Base-by-base conservation (phyloP, 1,139 yeast species). In the Hyphopichia wangnamkhiaoensis region DNA sequence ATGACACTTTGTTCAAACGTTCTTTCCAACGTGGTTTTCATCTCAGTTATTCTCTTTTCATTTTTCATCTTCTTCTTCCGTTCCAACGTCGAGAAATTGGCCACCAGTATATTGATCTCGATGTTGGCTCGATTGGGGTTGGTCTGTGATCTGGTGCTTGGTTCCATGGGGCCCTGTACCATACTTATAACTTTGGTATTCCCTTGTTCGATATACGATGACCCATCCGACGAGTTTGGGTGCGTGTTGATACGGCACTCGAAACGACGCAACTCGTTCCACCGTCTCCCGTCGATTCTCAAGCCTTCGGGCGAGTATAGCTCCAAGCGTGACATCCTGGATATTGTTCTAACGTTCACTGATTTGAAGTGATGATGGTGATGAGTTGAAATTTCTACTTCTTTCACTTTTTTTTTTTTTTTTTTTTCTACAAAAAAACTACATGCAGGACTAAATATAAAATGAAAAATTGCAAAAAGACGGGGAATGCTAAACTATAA, bases 231-330 rank as follows among this genome's bases (percentile, higher is more conserved):
- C 1, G 95, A 79, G 52, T 76, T 80, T 8, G 96, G 91, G 55
- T 91, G 97, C 1, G 97, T 89, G 54, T 89, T 88, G 44, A 88
- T 80, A 23, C 81, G 77, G 55, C 96, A 87, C 32, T 80, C 80
- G 54, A 93, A 88, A 30, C 83, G 75, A 39, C 98, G 81, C 36
- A 91, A 71, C 59, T 93, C 98, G 54, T 91, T 89, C 93, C 95
- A 90, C 50, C 98, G 75, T 56, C 98, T 79, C 3, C 98, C 98
- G 55, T 93, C 98, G 10, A 85, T 71, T 50, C 98, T 74, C 35
- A 93, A 73, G 4, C 98, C 98, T 61, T 91, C 98, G 2, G 96
- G 96, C 0, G 96, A 89, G 56, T 87, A 90, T 37, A 91, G 64
- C 66, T 91, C 98, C 60, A 82, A 69, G 42, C 86, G 70, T 31